These are phyloP conservation scores for Russula foetens DNA, from an alignment of 768 basidiomycete genomes.

Conservation along the genomic window DNA sequence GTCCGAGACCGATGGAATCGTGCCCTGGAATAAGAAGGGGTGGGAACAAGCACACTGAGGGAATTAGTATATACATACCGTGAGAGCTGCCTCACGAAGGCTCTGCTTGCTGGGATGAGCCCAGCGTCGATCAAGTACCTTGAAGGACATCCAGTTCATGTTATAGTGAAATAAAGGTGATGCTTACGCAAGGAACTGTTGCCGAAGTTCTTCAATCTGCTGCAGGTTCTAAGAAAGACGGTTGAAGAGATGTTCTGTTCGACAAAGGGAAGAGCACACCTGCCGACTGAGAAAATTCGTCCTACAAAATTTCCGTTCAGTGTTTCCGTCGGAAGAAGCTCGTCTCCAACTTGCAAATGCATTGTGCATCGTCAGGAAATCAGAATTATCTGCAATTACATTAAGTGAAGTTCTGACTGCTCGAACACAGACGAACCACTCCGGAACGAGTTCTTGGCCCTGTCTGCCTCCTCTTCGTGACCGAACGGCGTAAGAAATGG, in stretches of 20 bases:
- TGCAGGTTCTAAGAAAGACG: slow-evolving; percentile 59
- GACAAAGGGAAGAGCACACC: slow-evolving; percentile 29
- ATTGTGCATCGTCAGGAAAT: slow-evolving; percentile 90
- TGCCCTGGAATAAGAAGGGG: slow-evolving; percentile 35
- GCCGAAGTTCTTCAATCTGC: slow-evolving; percentile 93
- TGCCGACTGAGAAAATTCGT: slow-evolving; percentile 78
- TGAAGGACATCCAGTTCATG: slow-evolving; percentile 1
- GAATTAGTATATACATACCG: slow-evolving; percentile 33
- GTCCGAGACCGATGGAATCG: slow-evolving; percentile 68
- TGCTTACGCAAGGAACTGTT: slow-evolving; percentile 43
- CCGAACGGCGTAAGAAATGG: slow-evolving; percentile 90
- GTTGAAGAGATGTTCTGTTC: not conserved
- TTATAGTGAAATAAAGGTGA: not conserved
- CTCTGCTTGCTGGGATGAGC: slow-evolving; percentile 63
- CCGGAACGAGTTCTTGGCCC: slow-evolving; percentile 73
- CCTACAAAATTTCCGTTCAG: slow-evolving; percentile 70
- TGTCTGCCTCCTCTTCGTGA: slow-evolving; percentile 76
- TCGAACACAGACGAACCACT: slow-evolving; percentile 25
- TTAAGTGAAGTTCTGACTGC: not conserved
- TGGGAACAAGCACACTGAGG: not conserved
- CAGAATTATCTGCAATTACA: slow-evolving; percentile 68
- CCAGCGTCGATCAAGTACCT: slow-evolving; percentile 86
- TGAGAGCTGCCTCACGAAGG: slow-evolving; percentile 62
- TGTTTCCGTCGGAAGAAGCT: slow-evolving; percentile 52
- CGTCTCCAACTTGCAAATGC: slow-evolving; percentile 84